Conservation (phyloP, 306 rosid species). For the Acacia melanoxylon region DNA sequence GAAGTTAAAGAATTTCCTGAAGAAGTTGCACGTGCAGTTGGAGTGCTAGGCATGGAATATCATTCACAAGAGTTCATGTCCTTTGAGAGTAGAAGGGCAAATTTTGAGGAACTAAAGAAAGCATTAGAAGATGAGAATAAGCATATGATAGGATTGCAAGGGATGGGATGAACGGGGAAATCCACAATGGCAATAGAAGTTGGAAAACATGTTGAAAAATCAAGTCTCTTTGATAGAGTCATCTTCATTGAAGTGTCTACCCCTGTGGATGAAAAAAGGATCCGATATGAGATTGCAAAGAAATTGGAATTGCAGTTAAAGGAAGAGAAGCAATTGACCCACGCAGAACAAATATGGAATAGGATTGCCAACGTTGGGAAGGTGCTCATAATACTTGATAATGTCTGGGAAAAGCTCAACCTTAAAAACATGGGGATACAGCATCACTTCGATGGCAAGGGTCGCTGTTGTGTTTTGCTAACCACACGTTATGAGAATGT, state of each 20-base stretch:
- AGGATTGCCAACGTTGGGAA: not conserved
- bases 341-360: not conserved
- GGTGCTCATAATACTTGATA: constrained; percentile 31
- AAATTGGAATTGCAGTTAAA: not conserved
- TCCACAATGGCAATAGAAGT: constrained; percentile 26
- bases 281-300: constrained; percentile 20
- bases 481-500: not conserved
- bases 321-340: not conserved
- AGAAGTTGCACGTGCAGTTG: not conserved
- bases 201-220: not conserved
- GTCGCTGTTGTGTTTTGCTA: constrained; percentile 9
- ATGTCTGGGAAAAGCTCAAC: not conserved
- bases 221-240: not conserved
- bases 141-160: constrained; percentile 11
- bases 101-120: not conserved
- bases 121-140: not conserved
- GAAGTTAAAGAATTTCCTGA: not conserved
- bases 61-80: not conserved
- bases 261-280: not conserved
- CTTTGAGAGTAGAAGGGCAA: not conserved
- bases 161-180: constrained; percentile 30
- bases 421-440: constrained; percentile 19
- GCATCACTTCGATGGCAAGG: not conserved
- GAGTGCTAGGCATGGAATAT: constrained; percentile 20
- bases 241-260: not conserved